Base-by-base conservation (phyloP, 805 yeast species). In the Ogataea glucozyma region DNA sequence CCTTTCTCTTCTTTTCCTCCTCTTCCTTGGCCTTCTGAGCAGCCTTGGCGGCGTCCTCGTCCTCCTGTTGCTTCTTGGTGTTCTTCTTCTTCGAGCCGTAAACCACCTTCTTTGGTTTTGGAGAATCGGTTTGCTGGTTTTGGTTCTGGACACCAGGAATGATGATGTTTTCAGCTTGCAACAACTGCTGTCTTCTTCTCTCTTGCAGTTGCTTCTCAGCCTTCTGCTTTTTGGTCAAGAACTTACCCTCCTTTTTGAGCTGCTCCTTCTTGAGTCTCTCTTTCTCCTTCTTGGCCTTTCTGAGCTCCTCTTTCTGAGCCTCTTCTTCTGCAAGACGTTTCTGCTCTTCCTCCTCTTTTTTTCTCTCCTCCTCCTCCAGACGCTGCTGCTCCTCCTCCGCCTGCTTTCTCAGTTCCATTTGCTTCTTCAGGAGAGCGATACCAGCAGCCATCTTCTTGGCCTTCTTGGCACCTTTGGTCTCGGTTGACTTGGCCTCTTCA, bases 221-320 rank as follows among this genome's bases (percentile, higher is more conserved):
- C 69, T 86, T 88, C 74, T 93, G 99, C 63, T 90, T 91, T 72
- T 88, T 93, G 46, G 97, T 86, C 61, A 93, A 70, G 42, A 83
- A 81, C 63, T 93, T 93, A 60, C 99, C 99, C 69, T 91, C 97
- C 26, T 97, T 93, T 69, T 87, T 88, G 64, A 93, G 79, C 69
- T 88, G 91, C 58, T 93, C 99, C 53, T 79, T 84, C 73, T 85
- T 89, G 46, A 77, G 76, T 68, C 77, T 85, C 59, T 91, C 97
- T 63, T 80, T 86, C 67, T 93, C 99, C 58, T 82, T 88, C 78
- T 86, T 91, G 10, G 72, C 74, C 54, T 67, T 72, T 43, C 75
- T 78, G 27, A 78, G 81, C 53, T 78, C 90, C 49, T 75, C 76
- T 44, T 72, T 72, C 42, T 70, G 78, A 19, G 66, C 86, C 58